Evolutionary conservation across 1,139 yeast species (phyloP), one percentile per base, ranked within the genome.

Genomic region (Suhomyces terraborum): DNA sequence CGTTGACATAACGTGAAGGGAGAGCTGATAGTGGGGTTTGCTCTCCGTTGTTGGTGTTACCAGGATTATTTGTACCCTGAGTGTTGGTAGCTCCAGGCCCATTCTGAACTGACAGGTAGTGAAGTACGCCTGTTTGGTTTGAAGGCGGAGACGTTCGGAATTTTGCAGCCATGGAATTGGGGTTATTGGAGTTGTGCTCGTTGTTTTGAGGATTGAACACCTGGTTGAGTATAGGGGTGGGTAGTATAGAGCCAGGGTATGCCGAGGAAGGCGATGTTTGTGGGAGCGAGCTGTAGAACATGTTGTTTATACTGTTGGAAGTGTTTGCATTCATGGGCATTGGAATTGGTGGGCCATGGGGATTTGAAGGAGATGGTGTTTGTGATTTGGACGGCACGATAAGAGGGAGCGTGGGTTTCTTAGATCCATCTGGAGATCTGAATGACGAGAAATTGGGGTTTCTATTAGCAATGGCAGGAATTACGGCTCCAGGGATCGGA

Each of bases 1-100:
- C 82, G 44, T 73, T 73, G 29, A 77, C 75, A 43, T 75, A 77
- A 37, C 79, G 63, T 4, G 77, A 69, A 0, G 80, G 79, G 21
- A 77, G 57, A 2, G 75, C 80, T 18, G 75, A 69, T 5, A 75
- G 54, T 2, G 81, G 82, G 0, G 79, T 72, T 38, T 74, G 80
- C 35, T 71, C 78, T 5, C 76, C 78, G 27, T 61, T 55, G 24
- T 46, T 52, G 20, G 32, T 2, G 17, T 19, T 19, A 6, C 32
- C 32, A 6, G 19, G 41, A 16, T 8, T 12, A 8, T 13, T 25
- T n/a, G 35, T 8, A 19, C 36, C 17, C 20, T 19, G 8, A 26
- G 13, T 24, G 12, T n/a, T 26, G 32, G 29, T 22, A 25, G 13
- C 14, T 3, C 36, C 32, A 5, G 20, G 32, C 9, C 18, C 31